Conservation (phyloP, 495 filamentous ascomycete genomes). For the Penicillium bialowiezense region DNA sequence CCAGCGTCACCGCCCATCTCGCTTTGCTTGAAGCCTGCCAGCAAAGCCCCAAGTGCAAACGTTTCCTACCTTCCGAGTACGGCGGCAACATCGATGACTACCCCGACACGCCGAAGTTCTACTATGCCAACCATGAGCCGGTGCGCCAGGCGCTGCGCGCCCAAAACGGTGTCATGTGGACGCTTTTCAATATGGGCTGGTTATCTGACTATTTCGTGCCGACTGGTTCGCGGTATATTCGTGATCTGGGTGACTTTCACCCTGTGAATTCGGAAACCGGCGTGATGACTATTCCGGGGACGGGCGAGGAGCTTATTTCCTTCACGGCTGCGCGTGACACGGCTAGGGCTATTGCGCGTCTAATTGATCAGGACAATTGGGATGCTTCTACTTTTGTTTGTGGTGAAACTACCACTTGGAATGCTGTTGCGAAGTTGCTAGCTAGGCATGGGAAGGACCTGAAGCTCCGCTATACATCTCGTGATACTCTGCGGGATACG, state of each 20-base stretch:
- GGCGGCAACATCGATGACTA: conserved; percentile 8
- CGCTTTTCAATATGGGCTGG: conserved; percentile 9
- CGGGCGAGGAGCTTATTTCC: conserved; percentile 2
- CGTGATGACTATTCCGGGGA: neutral
- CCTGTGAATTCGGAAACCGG: neutral
- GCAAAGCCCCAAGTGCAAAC: conserved; percentile 5
- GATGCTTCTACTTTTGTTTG: neutral
- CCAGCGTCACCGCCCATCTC: conserved; percentile 4
- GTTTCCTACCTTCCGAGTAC: conserved; percentile 11
- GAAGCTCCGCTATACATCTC: neutral
- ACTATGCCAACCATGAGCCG: conserved; percentile 1
- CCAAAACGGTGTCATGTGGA: conserved; percentile 10
- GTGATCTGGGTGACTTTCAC: neutral
- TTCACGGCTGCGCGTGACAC: conserved; percentile 10
- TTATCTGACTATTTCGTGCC: conserved; percentile 11
- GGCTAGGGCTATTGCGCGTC: conserved; percentile 3
- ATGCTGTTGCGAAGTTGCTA: neutral
- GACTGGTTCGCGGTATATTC: neutral
- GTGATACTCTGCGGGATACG: neutral
- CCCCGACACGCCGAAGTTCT: conserved; percentile 7
- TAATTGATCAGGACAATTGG: conserved; percentile 3
- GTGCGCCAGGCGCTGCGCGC: conserved; percentile 2
- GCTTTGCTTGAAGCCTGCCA: conserved; percentile 10
- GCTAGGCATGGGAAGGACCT: neutral
- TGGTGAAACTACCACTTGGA: neutral